These are phyloP conservation scores for Solanum pinnatisectum DNA, from an alignment of 257 asterid species.

Conservation along the genomic window DNA sequence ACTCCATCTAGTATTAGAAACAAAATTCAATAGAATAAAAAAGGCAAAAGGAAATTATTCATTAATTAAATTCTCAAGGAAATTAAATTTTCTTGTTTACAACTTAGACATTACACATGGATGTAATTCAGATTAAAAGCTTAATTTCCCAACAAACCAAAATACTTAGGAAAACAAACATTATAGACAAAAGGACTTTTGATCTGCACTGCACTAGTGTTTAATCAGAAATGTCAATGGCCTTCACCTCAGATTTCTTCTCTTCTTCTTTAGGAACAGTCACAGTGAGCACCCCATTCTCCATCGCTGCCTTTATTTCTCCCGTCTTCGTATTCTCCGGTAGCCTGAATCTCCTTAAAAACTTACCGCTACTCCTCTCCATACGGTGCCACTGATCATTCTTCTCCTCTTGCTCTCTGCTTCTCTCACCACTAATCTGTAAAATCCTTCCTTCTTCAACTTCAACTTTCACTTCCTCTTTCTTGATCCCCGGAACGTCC, in stretches of 20 bases:
- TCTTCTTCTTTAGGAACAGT: not conserved
- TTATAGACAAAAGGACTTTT: not conserved
- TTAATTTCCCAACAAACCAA: no score
- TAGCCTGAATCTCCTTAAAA: no score
- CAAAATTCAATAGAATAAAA: no score
- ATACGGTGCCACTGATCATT: slow-evolving; percentile 16
- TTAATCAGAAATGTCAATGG: slow-evolving; percentile 3
- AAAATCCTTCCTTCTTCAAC: not conserved
- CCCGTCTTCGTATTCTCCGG: no score
- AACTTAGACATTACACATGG: not conserved
- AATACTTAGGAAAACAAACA: no score
- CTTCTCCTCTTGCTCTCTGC: slow-evolving; percentile 15
- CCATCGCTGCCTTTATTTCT: not conserved
- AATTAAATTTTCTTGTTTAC: not conserved
- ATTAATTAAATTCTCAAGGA: no score
- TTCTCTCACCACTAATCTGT: slow-evolving; percentile 19
- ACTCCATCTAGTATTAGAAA: no score
- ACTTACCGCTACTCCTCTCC: slow-evolving; percentile 10
- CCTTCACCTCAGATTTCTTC: not conserved
- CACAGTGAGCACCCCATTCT: not conserved
- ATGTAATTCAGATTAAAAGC: no score
- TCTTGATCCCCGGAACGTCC: slow-evolving; percentile 15
- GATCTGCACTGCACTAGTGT: no score
- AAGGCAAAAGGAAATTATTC: not conserved
- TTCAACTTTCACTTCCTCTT: not conserved